Evolutionary conservation across 495 filamentous ascomycete genomes (phyloP), one percentile per base, ranked within the genome.

Genomic region (Parathielavia appendiculata): DNA sequence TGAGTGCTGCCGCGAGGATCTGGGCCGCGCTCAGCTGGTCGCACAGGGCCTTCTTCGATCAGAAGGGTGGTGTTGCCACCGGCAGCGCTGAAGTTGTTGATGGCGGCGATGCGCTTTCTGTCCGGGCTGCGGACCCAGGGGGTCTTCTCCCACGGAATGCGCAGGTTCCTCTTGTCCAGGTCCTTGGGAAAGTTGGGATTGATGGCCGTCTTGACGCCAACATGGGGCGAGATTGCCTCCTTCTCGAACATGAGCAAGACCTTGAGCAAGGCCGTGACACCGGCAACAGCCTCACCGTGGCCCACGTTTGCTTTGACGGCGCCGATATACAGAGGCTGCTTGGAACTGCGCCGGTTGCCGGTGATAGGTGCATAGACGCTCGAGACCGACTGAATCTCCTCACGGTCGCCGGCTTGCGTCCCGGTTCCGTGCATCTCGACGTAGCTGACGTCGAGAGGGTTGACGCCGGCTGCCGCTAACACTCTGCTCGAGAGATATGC

Each of bases 381-480:
- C 14, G 84, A 81, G 36, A 93, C 87, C 10, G 87, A 89, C 35
- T 79, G 72, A 84, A 92, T 89, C 68, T 95, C 90, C 0, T 83
- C 83, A 0, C 81, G 82, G 69, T 95, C 90, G 8, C 90, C 90
- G 20, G 86, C 88, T 66, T 90, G 87, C 0, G 90, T 92, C 12
- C 90, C 90, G 1, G 90, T 93, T 16, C 90, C 90, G 67, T 95
- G 90, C 83, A 91, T 90, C 67, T 95, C 90, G 14, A 93, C 82
- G 60, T 92, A 92, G 71, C 84, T 84, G 19, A 92, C 73, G 50
- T 91, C 85, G 54, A 82, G 81, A 3, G 90, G 86, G 54, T 89
- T 81, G 8, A 88, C 76, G 43, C 86, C 81, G 8, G 87, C 85
- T 35, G 86, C 76, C 45, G 84, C 79, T n/a, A 92, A 74, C 36